phyloP scores from a whole-genome alignment of 495 filamentous ascomycete species.

The Trichoderma erinaceum region DNA sequence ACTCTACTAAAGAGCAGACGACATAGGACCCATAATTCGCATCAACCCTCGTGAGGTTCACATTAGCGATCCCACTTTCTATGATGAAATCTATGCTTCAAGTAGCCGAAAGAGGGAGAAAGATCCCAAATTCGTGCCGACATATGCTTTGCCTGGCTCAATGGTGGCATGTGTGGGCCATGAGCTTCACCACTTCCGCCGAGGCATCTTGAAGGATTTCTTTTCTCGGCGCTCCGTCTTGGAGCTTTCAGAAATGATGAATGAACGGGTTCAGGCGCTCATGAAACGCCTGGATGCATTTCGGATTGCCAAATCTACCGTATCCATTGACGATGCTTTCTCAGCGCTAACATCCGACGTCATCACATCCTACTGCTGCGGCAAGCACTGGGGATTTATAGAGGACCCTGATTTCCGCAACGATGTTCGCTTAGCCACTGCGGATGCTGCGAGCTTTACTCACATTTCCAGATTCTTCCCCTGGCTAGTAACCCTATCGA shows the following conservation, averaged over 20 bases:
- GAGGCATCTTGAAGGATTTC: constrained; percentile 34
- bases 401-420: constrained; percentile 26
- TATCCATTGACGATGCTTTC: constrained; percentile 34
- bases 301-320: constrained; percentile 19
- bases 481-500: constrained; percentile 23
- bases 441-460: constrained; percentile 17
- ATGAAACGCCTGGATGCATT: constrained; percentile 22
- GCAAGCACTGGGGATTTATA: constrained; percentile 19
- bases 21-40: constrained; percentile 50
- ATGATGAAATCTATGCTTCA: constrained; percentile 41
- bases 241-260: constrained; percentile 32
- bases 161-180: constrained; percentile 27
- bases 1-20: not conserved
- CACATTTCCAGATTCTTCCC: constrained; percentile 21
- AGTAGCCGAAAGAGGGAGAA: constrained; percentile 26
- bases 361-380: constrained; percentile 38
- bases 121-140: constrained; percentile 16
- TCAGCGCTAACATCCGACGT: constrained; percentile 40
- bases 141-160: constrained; percentile 17
- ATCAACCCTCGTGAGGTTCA: constrained; percentile 54
- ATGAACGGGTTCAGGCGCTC: constrained; percentile 30
- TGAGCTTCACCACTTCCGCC: constrained; percentile 35
- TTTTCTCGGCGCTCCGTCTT: constrained; percentile 37
- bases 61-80: constrained; percentile 48
- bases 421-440: constrained; percentile 18